Base-by-base conservation (phyloP, 768 basidiomycete species). In the Leccinellum albellum region DNA sequence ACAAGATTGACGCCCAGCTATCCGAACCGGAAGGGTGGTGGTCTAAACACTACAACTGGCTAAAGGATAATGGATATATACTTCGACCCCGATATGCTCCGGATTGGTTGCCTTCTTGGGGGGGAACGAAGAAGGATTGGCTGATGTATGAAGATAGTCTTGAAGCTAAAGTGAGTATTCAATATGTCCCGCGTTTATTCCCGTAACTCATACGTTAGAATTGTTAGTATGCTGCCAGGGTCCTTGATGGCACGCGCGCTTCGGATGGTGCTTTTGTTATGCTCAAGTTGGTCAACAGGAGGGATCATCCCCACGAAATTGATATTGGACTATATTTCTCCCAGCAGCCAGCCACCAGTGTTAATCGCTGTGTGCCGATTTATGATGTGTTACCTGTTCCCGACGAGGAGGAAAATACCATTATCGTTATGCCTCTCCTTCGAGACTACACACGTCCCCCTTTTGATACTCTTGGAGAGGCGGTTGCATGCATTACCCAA, bases 361-460 rank as follows among this genome's bases (percentile, higher is more conserved):
- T 47, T 24, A 79, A 77, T 29, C 73, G 76, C 48, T 76, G 74
- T 20, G 64, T 75, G 2, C 75, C 71, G 0, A 32, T 75, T 14
- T 58, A 67, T 20, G 71, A 74, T 7, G 29, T 59, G 0, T 37
- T 74, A 2, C n/a, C 40, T 12, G 56, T 70, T 40, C 50, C 49
- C 15, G 54, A 58, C 1, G 54, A 63, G 0, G 51, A 54, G 1
- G 40, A 69, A 17, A 29, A n/a, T 5, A 15, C 17, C 6, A 66
- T 70, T 12, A 53, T 75, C 4, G 65, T 73, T 4, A 77, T 76
- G 71, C 78, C 77, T 0, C 56, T 74, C 1, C 66, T 79, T 17
- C 67, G 68, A 45, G 20, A 14, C 0, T 70, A 63, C 44, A 47
- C 55, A 17, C 31, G 50, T 2, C 68, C 68, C 8, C 35, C 35